phyloP scores from a whole-genome alignment of 148 eudicot species.

The Rhododendron simsii region DNA sequence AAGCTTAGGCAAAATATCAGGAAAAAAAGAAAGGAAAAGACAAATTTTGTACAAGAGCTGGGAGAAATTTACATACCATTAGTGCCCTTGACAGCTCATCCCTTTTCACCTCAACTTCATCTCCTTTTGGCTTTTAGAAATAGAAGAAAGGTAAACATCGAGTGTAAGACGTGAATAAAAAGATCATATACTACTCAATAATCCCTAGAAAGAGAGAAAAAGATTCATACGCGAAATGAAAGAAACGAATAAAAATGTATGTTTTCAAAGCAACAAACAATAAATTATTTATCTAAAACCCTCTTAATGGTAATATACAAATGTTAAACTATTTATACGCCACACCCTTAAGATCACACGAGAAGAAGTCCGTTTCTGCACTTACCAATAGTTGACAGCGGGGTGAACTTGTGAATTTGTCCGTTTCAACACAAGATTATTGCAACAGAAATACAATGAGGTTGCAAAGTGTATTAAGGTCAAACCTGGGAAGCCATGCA shows the following conservation, averaged over 20 bases:
- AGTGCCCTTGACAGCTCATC: constrained; percentile 82
- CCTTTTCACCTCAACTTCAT: constrained; percentile 67
- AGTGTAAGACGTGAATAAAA: background rate
- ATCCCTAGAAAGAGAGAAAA: background rate
- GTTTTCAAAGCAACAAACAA: background rate
- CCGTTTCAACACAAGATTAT: background rate
- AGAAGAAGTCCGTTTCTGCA: background rate
- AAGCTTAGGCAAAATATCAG: constrained; percentile 3
- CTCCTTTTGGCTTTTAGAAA: constrained; percentile 62
- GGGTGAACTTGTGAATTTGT: background rate
- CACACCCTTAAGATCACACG: background rate
- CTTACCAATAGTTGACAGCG: background rate
- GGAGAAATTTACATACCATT: constrained; percentile 55
- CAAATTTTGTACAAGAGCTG: background rate
- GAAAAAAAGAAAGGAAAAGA: background rate
- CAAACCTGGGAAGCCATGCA: background rate
- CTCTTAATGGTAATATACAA: background rate
- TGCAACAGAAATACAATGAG: background rate
- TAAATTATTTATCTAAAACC: background rate
- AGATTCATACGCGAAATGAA: background rate
- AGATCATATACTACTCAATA: background rate
- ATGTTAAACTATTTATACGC: background rate
- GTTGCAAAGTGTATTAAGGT: background rate
- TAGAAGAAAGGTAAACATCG: background rate
- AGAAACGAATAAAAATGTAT: background rate